Evolutionary conservation across 352 stramenopile genomes (phyloP).

Genomic region (Elongisporangium senticosum): DNA sequence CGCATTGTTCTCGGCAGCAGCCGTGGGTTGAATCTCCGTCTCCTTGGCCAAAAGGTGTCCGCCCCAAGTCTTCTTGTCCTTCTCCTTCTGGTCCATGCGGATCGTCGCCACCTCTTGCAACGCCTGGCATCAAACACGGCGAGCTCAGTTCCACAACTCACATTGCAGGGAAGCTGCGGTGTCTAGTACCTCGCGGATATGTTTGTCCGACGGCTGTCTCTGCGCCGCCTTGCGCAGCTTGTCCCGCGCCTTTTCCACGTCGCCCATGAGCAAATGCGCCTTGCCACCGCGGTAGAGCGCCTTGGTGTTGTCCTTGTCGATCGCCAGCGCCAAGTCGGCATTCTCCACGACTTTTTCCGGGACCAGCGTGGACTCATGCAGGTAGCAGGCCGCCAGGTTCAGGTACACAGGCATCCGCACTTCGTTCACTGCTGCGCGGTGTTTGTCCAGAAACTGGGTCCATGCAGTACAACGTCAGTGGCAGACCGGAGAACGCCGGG

Average conservation of each 20-base stretch:
- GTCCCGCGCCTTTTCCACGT: slow-evolving; percentile 48
- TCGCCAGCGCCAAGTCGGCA: slow-evolving; percentile 55
- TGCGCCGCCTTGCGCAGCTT: slow-evolving; percentile 65
- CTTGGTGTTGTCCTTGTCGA: slow-evolving; percentile 78
- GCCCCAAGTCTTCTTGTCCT: slow-evolving; percentile 72
- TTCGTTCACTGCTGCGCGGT: slow-evolving; percentile 64
- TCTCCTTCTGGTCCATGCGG: slow-evolving; percentile 38
- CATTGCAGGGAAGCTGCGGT: neutral
- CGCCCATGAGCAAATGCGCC: slow-evolving; percentile 46
- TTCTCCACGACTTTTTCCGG: slow-evolving; percentile 56
- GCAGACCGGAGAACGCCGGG: neutral
- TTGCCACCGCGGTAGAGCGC: slow-evolving; percentile 74
- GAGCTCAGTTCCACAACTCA: neutral
- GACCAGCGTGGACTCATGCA: slow-evolving; percentile 29
- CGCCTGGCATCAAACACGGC: slow-evolving; percentile 12
- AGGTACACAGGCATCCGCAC: slow-evolving; percentile 73
- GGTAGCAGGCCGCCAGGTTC: slow-evolving; percentile 75
- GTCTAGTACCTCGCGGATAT: slow-evolving; percentile 46
- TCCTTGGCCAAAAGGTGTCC: slow-evolving; percentile 40
- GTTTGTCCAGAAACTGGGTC: slow-evolving; percentile 58
- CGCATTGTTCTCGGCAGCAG: neutral
- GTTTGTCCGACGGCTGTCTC: slow-evolving; percentile 58
- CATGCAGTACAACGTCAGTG: neutral
- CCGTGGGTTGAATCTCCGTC: neutral
- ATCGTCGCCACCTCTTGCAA: slow-evolving; percentile 45